These are phyloP conservation scores for Termitomyces sp. DNA, from an alignment of 768 basidiomycete genomes.

Conservation along the genomic window DNA sequence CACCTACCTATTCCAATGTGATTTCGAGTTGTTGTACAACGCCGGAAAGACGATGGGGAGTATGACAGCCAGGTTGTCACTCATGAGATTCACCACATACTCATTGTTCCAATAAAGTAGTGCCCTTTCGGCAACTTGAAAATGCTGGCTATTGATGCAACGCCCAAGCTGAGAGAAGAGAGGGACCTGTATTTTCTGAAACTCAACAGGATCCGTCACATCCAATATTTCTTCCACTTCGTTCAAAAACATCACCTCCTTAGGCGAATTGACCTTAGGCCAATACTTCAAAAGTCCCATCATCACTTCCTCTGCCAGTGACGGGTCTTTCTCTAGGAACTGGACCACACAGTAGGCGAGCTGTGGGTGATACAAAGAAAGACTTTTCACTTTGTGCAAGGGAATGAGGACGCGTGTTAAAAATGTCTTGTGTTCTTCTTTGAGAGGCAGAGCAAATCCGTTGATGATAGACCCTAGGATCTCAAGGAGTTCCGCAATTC, in stretches of 20 bases:
- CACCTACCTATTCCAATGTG: constrained; percentile 97
- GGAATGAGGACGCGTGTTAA: constrained; percentile 91
- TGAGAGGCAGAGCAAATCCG: constrained; percentile 94
- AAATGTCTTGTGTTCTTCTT: constrained; percentile 99
- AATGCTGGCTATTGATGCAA: constrained; percentile 99
- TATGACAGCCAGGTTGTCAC: constrained; percentile 84
- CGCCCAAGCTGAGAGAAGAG: constrained; percentile 92
- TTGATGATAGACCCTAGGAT: constrained; percentile 99
- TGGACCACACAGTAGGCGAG: constrained; percentile 99
- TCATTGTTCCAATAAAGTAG: constrained; percentile 99
- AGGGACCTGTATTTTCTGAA: constrained; percentile 90
- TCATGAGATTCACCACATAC: constrained; percentile 99
- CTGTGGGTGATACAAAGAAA: constrained; percentile 99
- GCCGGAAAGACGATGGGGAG: constrained; percentile 97
- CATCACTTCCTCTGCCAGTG: constrained; percentile 92
- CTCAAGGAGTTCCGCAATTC: constrained; percentile 96
- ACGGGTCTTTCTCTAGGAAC: constrained; percentile 94
- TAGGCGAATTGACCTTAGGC: constrained; percentile 99
- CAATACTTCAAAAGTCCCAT: constrained; percentile 94
- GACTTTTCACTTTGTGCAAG: constrained; percentile 94
- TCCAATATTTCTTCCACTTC: constrained; percentile 99
- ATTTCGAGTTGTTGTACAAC: constrained; percentile 90
- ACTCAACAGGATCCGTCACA: constrained; percentile 94
- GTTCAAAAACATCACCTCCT: constrained; percentile 99
- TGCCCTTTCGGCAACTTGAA: constrained; percentile 98